Percentiles rank a stretch among this genome's conserved stretches.
Evolutionary conservation across 371 early-diverging fungal genomes (phyloP).

Genomic region (Circinella umbellata): DNA sequence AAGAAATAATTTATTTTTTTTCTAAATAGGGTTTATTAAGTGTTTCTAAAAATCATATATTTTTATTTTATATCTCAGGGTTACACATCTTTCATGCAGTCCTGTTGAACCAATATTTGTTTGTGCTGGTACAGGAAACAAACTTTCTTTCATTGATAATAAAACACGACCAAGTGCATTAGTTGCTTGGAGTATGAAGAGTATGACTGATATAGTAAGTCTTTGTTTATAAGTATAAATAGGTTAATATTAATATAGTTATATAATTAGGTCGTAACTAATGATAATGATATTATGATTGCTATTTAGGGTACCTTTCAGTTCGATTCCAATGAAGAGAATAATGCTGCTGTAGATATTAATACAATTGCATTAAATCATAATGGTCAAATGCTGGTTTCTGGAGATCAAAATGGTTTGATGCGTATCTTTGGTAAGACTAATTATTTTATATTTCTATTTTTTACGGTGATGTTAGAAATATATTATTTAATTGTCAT

Average conservation of each 20-base stretch:
- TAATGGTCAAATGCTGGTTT: slow-evolving; percentile 68
- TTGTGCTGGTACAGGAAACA: slow-evolving; percentile 51
- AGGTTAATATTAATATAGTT: neutral
- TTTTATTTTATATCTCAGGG: slow-evolving; percentile 28
- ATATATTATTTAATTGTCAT: too few species aligned
- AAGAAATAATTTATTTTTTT: neutral
- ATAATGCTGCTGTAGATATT: slow-evolving; percentile 36
- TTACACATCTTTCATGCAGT: slow-evolving; percentile 59
- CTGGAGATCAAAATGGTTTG: slow-evolving; percentile 58
- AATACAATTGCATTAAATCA: slow-evolving; percentile 66
- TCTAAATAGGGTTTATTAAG: neutral
- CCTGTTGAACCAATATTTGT: slow-evolving; percentile 65
- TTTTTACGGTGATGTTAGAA: too few species aligned
- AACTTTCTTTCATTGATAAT: slow-evolving; percentile 19
- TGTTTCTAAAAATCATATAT: neutral
- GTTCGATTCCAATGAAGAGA: slow-evolving; percentile 30
- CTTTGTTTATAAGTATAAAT: neutral
- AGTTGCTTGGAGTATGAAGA: slow-evolving; percentile 66
- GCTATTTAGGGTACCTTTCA: slow-evolving; percentile 32
- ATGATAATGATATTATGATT: neutral
- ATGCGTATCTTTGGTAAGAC: slow-evolving; percentile 64
- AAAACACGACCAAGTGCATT: slow-evolving; percentile 44
- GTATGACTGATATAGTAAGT: slow-evolving; percentile 59
- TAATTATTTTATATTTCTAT: neutral
- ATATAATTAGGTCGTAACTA: too few species aligned